phyloP scores from a whole-genome alignment of 148 eudicot species.

The Vaccinium myrtillus region DNA sequence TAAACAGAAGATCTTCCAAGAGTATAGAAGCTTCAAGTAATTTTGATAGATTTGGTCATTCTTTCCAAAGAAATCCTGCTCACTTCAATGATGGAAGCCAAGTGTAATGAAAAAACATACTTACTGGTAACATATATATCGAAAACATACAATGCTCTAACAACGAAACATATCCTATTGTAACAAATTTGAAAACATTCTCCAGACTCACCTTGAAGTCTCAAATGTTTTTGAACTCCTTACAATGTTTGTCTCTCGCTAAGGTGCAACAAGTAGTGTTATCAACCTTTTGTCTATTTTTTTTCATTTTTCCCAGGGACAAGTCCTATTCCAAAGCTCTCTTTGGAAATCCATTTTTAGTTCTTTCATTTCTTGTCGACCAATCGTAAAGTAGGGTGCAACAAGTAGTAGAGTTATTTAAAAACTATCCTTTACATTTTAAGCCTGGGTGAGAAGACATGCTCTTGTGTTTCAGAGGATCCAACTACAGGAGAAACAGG shows the following conservation, averaged over 20 bases:
- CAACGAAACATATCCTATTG: not conserved
- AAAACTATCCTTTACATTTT: not conserved
- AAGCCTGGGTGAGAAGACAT: not conserved
- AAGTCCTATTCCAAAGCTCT: not conserved
- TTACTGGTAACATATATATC: not conserved
- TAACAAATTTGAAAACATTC: not conserved
- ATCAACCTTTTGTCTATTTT: not conserved
- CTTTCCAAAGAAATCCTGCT: not conserved
- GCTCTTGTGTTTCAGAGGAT: not conserved
- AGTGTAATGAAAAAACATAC: not conserved
- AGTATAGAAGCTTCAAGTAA: not conserved
- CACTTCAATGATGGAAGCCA: not conserved
- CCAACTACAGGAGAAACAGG: not conserved
- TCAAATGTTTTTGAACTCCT: not conserved
- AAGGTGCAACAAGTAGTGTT: not conserved
- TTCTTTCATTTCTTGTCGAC: not conserved
- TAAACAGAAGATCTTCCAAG: not conserved
- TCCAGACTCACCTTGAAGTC: not conserved
- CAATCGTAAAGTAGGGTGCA: not conserved
- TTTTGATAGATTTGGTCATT: not conserved
- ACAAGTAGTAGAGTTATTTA: not conserved
- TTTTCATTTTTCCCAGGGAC: not conserved
- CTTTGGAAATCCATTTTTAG: not conserved
- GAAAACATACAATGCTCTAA: not conserved
- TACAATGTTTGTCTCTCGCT: not conserved